phyloP scores from a whole-genome alignment of 805 yeast species.

The Saccharomycopsis oosterbeekiorum region DNA sequence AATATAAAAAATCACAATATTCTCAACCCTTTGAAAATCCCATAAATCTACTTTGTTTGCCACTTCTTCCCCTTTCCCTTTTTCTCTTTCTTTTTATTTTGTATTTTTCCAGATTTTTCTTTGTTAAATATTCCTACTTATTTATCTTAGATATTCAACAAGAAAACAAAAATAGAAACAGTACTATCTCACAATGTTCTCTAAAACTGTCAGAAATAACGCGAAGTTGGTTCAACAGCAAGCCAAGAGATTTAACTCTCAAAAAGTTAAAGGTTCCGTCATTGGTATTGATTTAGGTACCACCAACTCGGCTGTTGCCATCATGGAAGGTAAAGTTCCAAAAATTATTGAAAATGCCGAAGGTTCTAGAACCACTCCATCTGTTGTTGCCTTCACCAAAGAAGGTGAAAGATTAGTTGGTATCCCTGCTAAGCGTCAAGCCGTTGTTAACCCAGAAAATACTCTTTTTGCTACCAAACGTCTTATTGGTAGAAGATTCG shows the following conservation, averaged over 20 bases:
- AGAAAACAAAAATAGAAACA: not conserved
- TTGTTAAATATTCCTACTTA: not conserved
- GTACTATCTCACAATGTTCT: slow-evolving; percentile 12
- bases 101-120: not conserved
- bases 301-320: slow-evolving; percentile 83
- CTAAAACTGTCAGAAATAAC: slow-evolving; percentile 16
- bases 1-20: not conserved
- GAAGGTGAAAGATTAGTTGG: slow-evolving; percentile 90
- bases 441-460: slow-evolving; percentile 88
- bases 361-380: slow-evolving; percentile 80
- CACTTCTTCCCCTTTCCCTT: not conserved
- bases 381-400: slow-evolving; percentile 88
- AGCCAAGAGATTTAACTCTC: slow-evolving; percentile 18
- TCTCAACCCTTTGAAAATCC: not conserved
- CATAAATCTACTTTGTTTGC: not conserved
- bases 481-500: slow-evolving; percentile 86
- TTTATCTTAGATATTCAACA: not conserved
- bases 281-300: slow-evolving; percentile 85
- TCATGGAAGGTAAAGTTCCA: slow-evolving; percentile 71
- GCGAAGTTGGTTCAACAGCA: slow-evolving; percentile 10
- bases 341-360: slow-evolving; percentile 70
- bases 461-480: slow-evolving; percentile 93
- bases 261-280: slow-evolving; percentile 32
- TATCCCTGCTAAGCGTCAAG: slow-evolving; percentile 93
- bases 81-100: not conserved